Evolutionary conservation across 208 protist genomes (phyloP).

Genomic region (Trypanosoma boissoni): DNA sequence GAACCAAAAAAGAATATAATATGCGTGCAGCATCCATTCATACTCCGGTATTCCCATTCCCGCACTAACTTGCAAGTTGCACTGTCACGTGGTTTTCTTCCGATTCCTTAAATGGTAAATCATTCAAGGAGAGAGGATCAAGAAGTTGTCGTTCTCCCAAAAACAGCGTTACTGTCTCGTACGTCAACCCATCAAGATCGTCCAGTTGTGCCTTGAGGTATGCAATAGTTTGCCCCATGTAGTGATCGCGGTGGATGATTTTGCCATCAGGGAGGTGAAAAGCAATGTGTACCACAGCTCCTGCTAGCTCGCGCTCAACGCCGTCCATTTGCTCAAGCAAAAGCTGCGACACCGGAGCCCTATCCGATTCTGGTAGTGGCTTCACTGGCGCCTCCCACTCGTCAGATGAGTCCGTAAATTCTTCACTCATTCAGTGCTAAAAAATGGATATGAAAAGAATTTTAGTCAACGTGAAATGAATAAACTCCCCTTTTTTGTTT

Average conservation of each 20-base stretch:
- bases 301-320: slow-evolving; percentile 67
- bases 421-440: slow-evolving; percentile 12
- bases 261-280: slow-evolving; percentile 48
- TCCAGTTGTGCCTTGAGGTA: slow-evolving; percentile 74
- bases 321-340: slow-evolving; percentile 38
- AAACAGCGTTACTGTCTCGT: slow-evolving; percentile 65
- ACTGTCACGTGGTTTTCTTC: slow-evolving; percentile 46
- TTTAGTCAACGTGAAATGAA: too few species aligned
- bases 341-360: slow-evolving; percentile 1
- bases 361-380: not conserved
- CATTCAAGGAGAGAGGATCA: slow-evolving; percentile 80
- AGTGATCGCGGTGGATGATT: slow-evolving; percentile 35
- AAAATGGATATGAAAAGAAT: not conserved
- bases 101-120: slow-evolving; percentile 61
- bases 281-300: slow-evolving; percentile 29
- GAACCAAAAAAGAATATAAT: too few species aligned
- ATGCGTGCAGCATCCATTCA: too few species aligned
- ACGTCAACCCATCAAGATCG: slow-evolving; percentile 41
- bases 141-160: slow-evolving; percentile 55
- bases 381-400: slow-evolving; percentile 67
- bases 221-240: slow-evolving; percentile 81
- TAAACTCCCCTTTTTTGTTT: not conserved
- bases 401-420: slow-evolving; percentile 56
- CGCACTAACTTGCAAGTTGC: slow-evolving; percentile 1
- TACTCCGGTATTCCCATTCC: not conserved